These are phyloP conservation scores for Alternaria conjuncta DNA, from an alignment of 2,329 filamentous ascomycete species.

Conservation along the genomic window DNA sequence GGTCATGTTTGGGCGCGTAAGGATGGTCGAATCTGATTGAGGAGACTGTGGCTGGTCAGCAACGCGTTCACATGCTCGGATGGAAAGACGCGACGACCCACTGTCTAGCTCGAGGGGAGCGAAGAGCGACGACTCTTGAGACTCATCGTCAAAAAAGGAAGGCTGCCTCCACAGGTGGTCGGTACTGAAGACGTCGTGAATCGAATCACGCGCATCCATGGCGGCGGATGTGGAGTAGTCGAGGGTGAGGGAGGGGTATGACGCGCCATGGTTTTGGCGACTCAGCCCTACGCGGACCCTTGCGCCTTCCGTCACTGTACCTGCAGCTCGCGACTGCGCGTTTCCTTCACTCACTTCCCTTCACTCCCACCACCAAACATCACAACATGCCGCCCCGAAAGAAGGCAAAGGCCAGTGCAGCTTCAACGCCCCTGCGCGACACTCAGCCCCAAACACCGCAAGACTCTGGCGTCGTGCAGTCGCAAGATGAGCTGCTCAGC, in stretches of 20 bases:
- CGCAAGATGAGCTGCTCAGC: constrained; percentile 65
- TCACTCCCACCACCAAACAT: not conserved
- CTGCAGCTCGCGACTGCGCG: constrained; percentile 15
- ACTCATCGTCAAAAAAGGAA: constrained; percentile 47
- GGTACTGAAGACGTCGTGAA: constrained; percentile 66
- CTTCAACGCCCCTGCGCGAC: constrained; percentile 60
- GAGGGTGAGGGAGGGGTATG: constrained; percentile 37
- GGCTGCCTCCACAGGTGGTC: constrained; percentile 67
- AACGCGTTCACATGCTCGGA: constrained; percentile 17
- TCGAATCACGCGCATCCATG: constrained; percentile 50
- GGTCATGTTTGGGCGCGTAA: constrained; percentile 45
- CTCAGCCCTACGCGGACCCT: constrained; percentile 38
- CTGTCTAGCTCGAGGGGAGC: constrained; percentile 45
- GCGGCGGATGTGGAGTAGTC: constrained; percentile 6
- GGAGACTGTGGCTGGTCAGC: constrained; percentile 36
- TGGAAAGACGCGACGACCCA: constrained; percentile 36
- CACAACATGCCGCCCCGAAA: constrained; percentile 72
- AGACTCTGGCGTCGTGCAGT: constrained; percentile 48
- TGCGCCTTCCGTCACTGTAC: constrained; percentile 14
- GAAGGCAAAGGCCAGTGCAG: constrained; percentile 64
- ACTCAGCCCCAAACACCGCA: constrained; percentile 51
- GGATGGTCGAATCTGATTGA: constrained; percentile 49
- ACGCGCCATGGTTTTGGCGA: constrained; percentile 33
- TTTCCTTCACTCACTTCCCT: not conserved
- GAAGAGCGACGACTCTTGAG: constrained; percentile 41